phyloP scores from a whole-genome alignment of 257 asterid species.

The Coffea canephora region DNA sequence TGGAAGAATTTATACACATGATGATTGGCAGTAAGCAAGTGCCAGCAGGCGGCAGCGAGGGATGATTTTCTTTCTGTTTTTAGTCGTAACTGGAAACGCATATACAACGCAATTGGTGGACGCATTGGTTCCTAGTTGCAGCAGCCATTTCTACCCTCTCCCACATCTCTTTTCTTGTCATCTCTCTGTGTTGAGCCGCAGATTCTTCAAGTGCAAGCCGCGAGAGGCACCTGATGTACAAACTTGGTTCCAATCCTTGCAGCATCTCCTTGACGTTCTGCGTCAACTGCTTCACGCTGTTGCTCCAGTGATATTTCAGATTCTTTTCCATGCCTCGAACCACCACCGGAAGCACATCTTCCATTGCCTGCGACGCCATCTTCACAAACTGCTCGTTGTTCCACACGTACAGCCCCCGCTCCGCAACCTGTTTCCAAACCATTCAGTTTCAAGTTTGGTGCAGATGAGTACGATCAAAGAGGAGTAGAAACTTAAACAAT shows the following conservation, averaged over 20 bases:
- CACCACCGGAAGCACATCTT: constrained; percentile 54
- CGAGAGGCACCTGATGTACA: constrained; percentile 52
- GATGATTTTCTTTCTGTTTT: too few relatives aligned
- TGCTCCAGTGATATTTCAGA: constrained; percentile 69
- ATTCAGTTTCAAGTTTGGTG: too few relatives aligned
- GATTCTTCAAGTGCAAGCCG: constrained; percentile 41
- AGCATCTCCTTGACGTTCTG: constrained; percentile 70
- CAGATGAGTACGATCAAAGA: neutral
- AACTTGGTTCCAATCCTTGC: constrained; percentile 57
- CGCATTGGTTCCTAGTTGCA: constrained; percentile 30
- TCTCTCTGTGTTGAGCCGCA: constrained; percentile 33
- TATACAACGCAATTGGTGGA: constrained; percentile 16
- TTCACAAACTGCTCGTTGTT: constrained; percentile 80
- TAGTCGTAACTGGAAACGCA: neutral
- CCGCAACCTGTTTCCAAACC: constrained; percentile 59
- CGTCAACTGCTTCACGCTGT: constrained; percentile 56
- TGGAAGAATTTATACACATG: too few relatives aligned
- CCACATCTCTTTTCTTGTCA: constrained; percentile 55
- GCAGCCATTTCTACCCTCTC: constrained; percentile 45
- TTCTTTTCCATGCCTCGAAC: constrained; percentile 73
- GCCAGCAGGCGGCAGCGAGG: neutral
- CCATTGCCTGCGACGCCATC: constrained; percentile 58
- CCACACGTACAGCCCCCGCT: constrained; percentile 78
- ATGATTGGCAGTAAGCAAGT: neutral
- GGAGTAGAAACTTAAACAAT: neutral